These are phyloP conservation scores for Pythium brachiatum DNA, from an alignment of 352 stramenopile species.

Conservation along the genomic window DNA sequence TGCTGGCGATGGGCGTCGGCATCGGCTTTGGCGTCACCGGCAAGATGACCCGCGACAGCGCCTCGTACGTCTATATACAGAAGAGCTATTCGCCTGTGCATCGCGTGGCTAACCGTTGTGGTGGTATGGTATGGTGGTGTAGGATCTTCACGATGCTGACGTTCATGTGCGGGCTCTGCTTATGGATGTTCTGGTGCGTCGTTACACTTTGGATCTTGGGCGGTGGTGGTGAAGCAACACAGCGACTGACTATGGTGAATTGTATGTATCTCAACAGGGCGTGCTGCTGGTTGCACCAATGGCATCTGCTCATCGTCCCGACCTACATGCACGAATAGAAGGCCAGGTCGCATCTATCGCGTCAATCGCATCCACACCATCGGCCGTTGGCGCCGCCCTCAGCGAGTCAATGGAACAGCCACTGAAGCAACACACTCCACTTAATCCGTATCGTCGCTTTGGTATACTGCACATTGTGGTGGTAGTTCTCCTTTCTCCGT, in stretches of 20 bases:
- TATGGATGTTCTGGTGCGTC: constrained; percentile 88
- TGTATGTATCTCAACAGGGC: constrained; percentile 36
- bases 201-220: constrained; percentile 4
- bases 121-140: constrained; percentile 14
- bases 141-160: constrained; percentile 82
- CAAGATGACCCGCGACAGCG: constrained; percentile 84
- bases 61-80: constrained; percentile 61
- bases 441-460: not conserved
- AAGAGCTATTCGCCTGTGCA: not conserved
- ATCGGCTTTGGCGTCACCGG: constrained; percentile 76
- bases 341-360: not conserved
- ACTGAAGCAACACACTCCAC: not conserved
- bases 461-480: too few relatives aligned
- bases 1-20: constrained; percentile 73
- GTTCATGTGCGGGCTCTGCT: constrained; percentile 80
- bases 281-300: constrained; percentile 90
- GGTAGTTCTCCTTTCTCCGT: not conserved
- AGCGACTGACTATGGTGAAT: not conserved
- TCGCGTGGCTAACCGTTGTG: too few relatives aligned
- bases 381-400: not conserved
- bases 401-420: constrained; percentile 5
- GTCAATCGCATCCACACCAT: not conserved
- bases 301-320: constrained; percentile 85
- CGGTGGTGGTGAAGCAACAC: not conserved
- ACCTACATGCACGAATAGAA: constrained; percentile 72